Conservation (phyloP, 306 rosid genomes). For the Cercis canadensis region DNA sequence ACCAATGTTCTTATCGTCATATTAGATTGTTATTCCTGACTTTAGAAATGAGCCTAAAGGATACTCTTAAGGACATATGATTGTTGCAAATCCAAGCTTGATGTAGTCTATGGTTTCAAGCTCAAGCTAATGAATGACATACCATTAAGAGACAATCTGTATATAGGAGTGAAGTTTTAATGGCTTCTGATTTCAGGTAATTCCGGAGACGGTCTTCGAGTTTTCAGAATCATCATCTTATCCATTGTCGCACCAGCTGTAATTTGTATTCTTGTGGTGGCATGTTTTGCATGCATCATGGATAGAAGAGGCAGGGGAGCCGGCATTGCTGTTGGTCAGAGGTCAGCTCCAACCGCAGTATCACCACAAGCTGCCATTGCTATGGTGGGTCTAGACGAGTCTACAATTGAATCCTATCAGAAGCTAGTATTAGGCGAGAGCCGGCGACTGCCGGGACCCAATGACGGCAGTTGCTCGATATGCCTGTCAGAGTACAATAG, state of each 20-base stretch:
- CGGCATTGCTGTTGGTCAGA: background rate
- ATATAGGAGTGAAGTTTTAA: background rate
- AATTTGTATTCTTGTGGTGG: constrained; percentile 46
- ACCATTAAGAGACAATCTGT: background rate
- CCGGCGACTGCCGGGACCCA: constrained; percentile 61
- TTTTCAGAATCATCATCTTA: constrained; percentile 56
- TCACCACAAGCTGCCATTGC: constrained; percentile 40
- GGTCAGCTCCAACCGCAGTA: constrained; percentile 31
- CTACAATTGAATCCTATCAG: constrained; percentile 68
- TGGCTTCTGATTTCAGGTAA: constrained; percentile 47
- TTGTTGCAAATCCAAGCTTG: too few species aligned
- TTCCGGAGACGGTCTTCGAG: constrained; percentile 22
- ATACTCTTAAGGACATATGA: too few species aligned
- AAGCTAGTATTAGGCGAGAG: constrained; percentile 76
- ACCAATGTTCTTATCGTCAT: too few species aligned
- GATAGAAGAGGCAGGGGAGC: constrained; percentile 11
- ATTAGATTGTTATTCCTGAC: too few species aligned
- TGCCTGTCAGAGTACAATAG: constrained; percentile 69
- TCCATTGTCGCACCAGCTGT: constrained; percentile 54
- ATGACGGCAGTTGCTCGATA: constrained; percentile 63
- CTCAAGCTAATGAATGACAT: too few species aligned
- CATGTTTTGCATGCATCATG: constrained; percentile 47
- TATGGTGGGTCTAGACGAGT: constrained; percentile 59
- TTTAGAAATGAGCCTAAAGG: too few species aligned
- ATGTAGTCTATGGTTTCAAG: too few species aligned